Percentiles rank a stretch among this genome's conserved stretches.
Evolutionary conservation across 768 basidiomycete genomes (phyloP).

Genomic region (Suillus lakei): DNA sequence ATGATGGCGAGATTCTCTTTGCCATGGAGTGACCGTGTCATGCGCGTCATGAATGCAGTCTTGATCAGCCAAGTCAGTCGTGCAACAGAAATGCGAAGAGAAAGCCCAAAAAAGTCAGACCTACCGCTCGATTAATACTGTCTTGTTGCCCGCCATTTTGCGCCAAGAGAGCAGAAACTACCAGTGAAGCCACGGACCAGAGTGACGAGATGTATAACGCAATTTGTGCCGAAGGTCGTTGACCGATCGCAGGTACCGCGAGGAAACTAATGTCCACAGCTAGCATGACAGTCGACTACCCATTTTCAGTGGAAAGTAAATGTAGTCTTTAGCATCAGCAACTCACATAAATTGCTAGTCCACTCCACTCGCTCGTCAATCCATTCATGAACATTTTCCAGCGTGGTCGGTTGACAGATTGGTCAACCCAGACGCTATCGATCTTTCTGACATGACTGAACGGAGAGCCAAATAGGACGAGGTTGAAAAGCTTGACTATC

Average conservation of each 20-base stretch:
- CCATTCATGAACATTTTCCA: constrained; percentile 29
- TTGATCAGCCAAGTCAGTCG: neutral
- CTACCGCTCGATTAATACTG: constrained; percentile 43
- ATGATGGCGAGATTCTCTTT: constrained; percentile 51
- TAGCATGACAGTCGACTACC: constrained; percentile 39
- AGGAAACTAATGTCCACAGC: constrained; percentile 39
- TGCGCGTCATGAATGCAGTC: constrained; percentile 13
- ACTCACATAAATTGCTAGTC: constrained; percentile 18
- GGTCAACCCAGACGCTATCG: constrained; percentile 13
- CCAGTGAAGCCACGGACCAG: constrained; percentile 12
- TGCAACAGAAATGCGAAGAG: neutral
- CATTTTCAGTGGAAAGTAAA: neutral
- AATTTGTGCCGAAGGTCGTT: constrained; percentile 4
- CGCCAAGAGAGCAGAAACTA: constrained; percentile 14
- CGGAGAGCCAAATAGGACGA: constrained; percentile 50
- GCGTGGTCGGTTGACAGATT: constrained; percentile 9
- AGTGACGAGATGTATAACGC: constrained; percentile 14
- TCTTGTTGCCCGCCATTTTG: constrained; percentile 39
- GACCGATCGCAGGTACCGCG: constrained; percentile 34
- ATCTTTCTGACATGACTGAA: constrained; percentile 41
- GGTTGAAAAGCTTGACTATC: constrained; percentile 1
- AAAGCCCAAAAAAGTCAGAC: constrained; percentile 15
- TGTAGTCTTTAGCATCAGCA: neutral
- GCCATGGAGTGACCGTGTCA: constrained; percentile 31
- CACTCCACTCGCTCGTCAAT: constrained; percentile 19